phyloP scores from a whole-genome alignment of 2,329 filamentous ascomycete species.

The Pezicula rhizophila region DNA sequence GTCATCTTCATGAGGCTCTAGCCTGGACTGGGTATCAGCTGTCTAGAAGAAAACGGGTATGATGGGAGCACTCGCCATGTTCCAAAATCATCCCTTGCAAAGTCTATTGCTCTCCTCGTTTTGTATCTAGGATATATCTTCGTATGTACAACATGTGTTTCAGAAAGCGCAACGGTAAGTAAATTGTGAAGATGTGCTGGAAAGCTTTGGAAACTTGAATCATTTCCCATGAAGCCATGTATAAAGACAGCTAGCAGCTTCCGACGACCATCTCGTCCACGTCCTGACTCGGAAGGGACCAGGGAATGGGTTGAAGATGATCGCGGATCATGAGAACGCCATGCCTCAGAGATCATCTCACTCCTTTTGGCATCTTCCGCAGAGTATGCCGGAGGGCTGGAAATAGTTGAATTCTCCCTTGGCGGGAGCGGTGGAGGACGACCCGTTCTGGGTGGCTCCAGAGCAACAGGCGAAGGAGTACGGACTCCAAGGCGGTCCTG shows the following conservation, averaged over 20 bases:
- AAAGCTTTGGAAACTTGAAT: slow-evolving; percentile 81
- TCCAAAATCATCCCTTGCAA: slow-evolving; percentile 79
- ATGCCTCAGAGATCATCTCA: slow-evolving; percentile 25
- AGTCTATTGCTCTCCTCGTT: slow-evolving; percentile 63
- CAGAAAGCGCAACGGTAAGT: slow-evolving; percentile 57
- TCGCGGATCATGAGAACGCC: slow-evolving; percentile 27
- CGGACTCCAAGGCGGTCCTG: slow-evolving; percentile 2
- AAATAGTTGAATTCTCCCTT: slow-evolving; percentile 10
- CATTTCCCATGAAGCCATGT: slow-evolving; percentile 85
- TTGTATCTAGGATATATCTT: slow-evolving; percentile 81
- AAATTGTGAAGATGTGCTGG: slow-evolving; percentile 80
- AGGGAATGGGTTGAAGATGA: slow-evolving; percentile 28
- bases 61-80: slow-evolving; percentile 47
- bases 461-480: slow-evolving; percentile 11
- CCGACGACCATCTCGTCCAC: slow-evolving; percentile 32
- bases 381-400: slow-evolving; percentile 23
- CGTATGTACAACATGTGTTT: slow-evolving; percentile 76
- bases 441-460: slow-evolving; percentile 8
- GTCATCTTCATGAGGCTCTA: slow-evolving; percentile 67
- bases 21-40: slow-evolving; percentile 36
- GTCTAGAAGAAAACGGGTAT: neutral
- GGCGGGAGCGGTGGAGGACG: slow-evolving; percentile 23
- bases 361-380: slow-evolving; percentile 20
- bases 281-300: slow-evolving; percentile 21
- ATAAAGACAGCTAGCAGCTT: slow-evolving; percentile 73